Base-by-base conservation (phyloP, 2,329 filamentous ascomycete species). In the Plenodomus biglobosus region DNA sequence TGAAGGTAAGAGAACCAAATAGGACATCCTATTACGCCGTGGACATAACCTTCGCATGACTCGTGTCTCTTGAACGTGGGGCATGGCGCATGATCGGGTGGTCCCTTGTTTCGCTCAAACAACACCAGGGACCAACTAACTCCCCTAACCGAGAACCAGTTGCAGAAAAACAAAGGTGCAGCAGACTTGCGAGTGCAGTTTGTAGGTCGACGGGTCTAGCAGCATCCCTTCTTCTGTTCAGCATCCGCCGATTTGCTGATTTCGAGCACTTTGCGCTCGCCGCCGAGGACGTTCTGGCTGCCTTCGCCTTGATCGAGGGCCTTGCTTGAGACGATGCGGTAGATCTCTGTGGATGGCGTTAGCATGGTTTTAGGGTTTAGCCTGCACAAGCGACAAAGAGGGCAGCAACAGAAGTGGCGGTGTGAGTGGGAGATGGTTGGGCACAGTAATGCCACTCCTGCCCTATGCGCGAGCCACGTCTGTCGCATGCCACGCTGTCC, bases 261-360 rank as follows among this genome's bases (percentile, higher is more conserved):
- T 58, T 90, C 87, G 68, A 97, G 88, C 41, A 80, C 77, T 73
- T 88, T 90, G 65, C 90, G 88, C 61, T 88, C 67, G 55, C 66
- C 84, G 61, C 85, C 85, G 66, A 94, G 87, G 59, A 88, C 87
- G 69, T 88, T 87, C 72, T 90, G 87, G 57, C 86, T 81, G 54
- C 85, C 83, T 65, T 96, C 92, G 69, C 89, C 90, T 69, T 88
- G 89, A 73, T 96, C 92, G 66, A 97, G 85, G 36, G 91, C 90
- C 82, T 97, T 97, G 83, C 88, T 94, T 48, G 92, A 97, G 59
- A 99, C 94, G 67, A 99, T 99, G 70, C 92, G 89, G 83, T 97
- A 99, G 79, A 99, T 99, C 82, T 99, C 94, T 96, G 72, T 40
- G 49, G 3, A 3, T 1, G 16, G 22, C 37, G 60, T 52, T 39